Evolutionary conservation across 495 filamentous ascomycete species (phyloP), one percentile per base, ranked within the genome.

Genomic region (Cudoniella acicularis): DNA sequence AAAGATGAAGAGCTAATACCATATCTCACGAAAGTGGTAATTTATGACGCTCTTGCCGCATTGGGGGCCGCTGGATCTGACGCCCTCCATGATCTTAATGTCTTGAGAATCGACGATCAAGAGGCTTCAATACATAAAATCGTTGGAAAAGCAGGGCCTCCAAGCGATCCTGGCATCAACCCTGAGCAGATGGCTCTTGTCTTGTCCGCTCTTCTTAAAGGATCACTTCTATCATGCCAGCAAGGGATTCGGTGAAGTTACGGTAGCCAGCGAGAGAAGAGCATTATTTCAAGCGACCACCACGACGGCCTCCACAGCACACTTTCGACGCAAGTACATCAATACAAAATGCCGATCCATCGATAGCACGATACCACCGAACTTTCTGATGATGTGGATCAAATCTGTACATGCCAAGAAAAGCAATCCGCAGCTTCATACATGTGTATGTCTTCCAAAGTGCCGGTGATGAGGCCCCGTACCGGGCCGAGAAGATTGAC

Each of bases 31-130:
- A 52, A 51, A 36, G 48, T 67, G n/a, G 50, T 59, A 2, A 57
- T 51, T 2, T 67, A 67, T 42, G 64, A 67, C 20, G 61, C 59
- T 0, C 49, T 63, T 3, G 64, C 64, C 3, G 64, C 64, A 2
- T 18, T 67, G 22, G 64, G 64, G 3, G 20, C 61, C 8, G 51
- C 55, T 20, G 57, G 61, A 3, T 27, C 57, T 8, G 64, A 67
- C 43, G 61, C 58, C 23, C 51, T 66, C n/a, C 20, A 54, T 6
- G 57, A 22, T 10, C 46, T 67, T 10, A 24, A 58, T 6, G 41
- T 64, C 24, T 13, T 36, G 30, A 13, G 13, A 6, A 13, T 36
- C 30, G 30, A 36, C 4, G 13, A 6, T 6, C 4, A 36, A 36
- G 30, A 13, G 13, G 13, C 30, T 13, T 36, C 30, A 4, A 4